These are phyloP conservation scores for Penicillium hordei DNA, from an alignment of 2,329 filamentous ascomycete genomes.

Conservation along the genomic window DNA sequence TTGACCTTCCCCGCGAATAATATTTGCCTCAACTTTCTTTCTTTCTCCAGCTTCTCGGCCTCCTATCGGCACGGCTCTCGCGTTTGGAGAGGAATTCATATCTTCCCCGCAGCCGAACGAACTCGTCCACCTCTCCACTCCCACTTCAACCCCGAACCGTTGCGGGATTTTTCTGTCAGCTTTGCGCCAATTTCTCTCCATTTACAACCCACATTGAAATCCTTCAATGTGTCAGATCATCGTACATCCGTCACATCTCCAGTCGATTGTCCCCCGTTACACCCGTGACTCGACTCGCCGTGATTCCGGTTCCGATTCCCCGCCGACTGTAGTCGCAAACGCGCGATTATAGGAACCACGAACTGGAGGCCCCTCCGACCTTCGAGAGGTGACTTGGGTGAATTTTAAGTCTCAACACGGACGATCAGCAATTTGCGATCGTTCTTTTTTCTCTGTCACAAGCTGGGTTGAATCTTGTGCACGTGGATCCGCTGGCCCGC, in stretches of 20 bases:
- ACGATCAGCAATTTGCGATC: conserved; percentile 7
- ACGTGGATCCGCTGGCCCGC: conserved; percentile 18
- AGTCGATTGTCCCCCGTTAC: conserved; percentile 26
- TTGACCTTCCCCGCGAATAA: conserved; percentile 6
- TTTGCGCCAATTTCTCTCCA: conserved; percentile 9
- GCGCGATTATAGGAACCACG: conserved; percentile 21
- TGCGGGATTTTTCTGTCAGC: conserved; percentile 27
- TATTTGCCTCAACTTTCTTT: conserved; percentile 3
- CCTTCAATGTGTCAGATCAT: conserved; percentile 27
- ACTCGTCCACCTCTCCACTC: conserved; percentile 24
- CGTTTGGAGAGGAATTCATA: conserved; percentile 6
- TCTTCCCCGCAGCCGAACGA: conserved; percentile 28
- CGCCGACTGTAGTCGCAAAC: conserved; percentile 24
- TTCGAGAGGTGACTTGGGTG: not conserved
- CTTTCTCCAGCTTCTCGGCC: not conserved
- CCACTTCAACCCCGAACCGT: conserved; percentile 23
- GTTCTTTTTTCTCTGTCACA: conserved; percentile 1
- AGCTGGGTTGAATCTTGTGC: conserved; percentile 11
- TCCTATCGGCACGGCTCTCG: conserved; percentile 1
- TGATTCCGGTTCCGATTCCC: conserved; percentile 15
- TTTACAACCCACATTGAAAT: conserved; percentile 1
- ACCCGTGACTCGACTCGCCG: conserved; percentile 21
- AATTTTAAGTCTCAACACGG: not conserved
- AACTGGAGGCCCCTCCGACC: not conserved
- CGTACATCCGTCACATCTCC: conserved; percentile 13